A percentile compares a stretch with the other conserved stretches of the same genome.
phyloP scores from a whole-genome alignment of 371 early-diverging fungal genomes.

The Coemansia linderi region DNA sequence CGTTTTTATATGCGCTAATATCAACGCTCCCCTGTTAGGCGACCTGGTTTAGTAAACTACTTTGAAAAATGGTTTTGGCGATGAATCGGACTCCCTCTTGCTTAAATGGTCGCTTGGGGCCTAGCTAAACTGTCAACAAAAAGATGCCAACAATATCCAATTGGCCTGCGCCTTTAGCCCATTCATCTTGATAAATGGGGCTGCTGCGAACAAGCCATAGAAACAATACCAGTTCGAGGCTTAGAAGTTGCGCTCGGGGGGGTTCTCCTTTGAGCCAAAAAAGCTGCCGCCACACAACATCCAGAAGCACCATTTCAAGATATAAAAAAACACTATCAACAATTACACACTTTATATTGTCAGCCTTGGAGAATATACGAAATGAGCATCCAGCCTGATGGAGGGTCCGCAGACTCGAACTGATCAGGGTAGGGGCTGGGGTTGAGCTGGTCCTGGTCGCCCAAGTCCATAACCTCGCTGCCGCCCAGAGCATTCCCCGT shows the following conservation, averaged over 20 bases:
- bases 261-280: not conserved
- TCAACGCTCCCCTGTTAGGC: not conserved
- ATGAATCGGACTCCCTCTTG: not conserved
- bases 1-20: not conserved
- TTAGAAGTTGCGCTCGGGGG: not conserved
- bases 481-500: slow-evolving; percentile 71
- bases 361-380: slow-evolving; percentile 32
- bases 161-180: not conserved
- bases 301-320: not conserved
- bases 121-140: not conserved
- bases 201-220: not conserved
- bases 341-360: not conserved
- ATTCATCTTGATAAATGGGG: not conserved
- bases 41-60: not conserved
- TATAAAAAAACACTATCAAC: not conserved
- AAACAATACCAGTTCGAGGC: not conserved
- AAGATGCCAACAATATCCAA: not conserved
- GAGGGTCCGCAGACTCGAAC: slow-evolving; percentile 40
- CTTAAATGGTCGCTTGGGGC: not conserved
- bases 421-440: slow-evolving; percentile 36
- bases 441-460: not conserved
- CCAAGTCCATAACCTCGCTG: slow-evolving; percentile 55
- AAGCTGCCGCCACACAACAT: not conserved
- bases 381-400: slow-evolving; percentile 33
- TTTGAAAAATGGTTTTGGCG: not conserved